phyloP scores from a whole-genome alignment of 2,329 filamentous ascomycete species.

The Graphilbum sp. region DNA sequence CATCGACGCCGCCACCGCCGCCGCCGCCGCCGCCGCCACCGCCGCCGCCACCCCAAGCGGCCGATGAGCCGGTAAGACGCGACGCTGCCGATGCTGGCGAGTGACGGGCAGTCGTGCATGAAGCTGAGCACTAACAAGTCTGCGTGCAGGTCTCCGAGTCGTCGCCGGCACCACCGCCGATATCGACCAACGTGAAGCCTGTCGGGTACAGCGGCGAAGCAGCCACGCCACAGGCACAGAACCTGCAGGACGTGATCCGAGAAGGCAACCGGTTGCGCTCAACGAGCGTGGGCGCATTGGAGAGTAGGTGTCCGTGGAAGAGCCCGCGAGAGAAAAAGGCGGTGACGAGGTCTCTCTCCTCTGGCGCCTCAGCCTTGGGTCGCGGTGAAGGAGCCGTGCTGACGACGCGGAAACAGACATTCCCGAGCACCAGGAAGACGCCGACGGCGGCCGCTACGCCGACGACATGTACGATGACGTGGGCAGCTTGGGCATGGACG shows the following conservation, averaged over 20 bases:
- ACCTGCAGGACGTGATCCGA: conserved; percentile 53
- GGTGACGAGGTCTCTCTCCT: too few species aligned
- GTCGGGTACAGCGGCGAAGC: conserved; percentile 48
- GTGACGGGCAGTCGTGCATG: too few species aligned
- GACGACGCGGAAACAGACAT: conserved; percentile 31
- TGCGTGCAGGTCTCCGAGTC: background rate
- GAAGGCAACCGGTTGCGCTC: conserved; percentile 41
- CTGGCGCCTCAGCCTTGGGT: too few species aligned
- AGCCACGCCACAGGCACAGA: conserved; percentile 70
- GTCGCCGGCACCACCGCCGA: conserved; percentile 40
- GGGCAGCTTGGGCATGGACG: conserved; percentile 21
- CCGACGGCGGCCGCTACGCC: conserved; percentile 18
- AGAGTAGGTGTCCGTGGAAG: too few species aligned
- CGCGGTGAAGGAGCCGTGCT: background rate
- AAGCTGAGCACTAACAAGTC: too few species aligned
- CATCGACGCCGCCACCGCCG: too few species aligned
- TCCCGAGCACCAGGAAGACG: conserved; percentile 32
- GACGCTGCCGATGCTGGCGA: too few species aligned
- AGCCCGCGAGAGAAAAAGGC: too few species aligned
- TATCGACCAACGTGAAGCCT: conserved; percentile 59
- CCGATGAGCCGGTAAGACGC: too few species aligned
- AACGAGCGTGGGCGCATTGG: conserved; percentile 57
- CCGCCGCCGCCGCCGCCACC: too few species aligned
- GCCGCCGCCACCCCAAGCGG: too few species aligned
- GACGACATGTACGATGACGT: conserved; percentile 33